These are phyloP conservation scores for Dryas integrifolia DNA, from an alignment of 331 rosid genomes.

Conservation along the genomic window DNA sequence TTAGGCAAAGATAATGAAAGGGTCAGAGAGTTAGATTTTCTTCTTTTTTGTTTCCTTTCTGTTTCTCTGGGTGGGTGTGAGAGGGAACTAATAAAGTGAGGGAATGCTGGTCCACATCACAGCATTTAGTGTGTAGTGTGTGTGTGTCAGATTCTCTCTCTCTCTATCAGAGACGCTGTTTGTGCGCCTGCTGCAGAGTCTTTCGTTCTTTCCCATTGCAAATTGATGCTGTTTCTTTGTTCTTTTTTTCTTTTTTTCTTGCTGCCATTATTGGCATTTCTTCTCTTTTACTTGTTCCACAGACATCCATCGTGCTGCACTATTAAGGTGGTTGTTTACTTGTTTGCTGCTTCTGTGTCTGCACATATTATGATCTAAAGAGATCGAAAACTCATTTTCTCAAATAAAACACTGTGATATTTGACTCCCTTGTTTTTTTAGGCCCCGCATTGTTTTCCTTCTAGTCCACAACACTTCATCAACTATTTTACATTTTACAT, in stretches of 20 bases:
- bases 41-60: not conserved
- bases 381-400: no score
- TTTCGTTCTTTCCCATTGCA: slow-evolving; percentile 17
- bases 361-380: no score
- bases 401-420: no score
- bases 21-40: not conserved
- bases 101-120: slow-evolving; percentile 56
- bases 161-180: slow-evolving; percentile 22
- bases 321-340: no score
- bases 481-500: no score
- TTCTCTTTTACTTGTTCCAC: not conserved
- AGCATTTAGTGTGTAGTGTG: slow-evolving; percentile 41
- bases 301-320: no score
- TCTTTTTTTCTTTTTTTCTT: not conserved
- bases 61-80: slow-evolving; percentile 1
- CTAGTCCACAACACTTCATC: no score
- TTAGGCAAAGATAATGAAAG: not conserved
- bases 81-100: slow-evolving; percentile 38
- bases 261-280: slow-evolving; percentile 35
- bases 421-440: no score
- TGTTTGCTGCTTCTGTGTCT: no score
- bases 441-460: no score
- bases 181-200: slow-evolving; percentile 41
- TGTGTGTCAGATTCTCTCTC: slow-evolving; percentile 51
- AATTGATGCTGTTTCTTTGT: not conserved